Evolutionary conservation across 2,329 filamentous ascomycete genomes (phyloP), one percentile per base, ranked within the genome.

Genomic region (Scedosporium apiospermum): DNA sequence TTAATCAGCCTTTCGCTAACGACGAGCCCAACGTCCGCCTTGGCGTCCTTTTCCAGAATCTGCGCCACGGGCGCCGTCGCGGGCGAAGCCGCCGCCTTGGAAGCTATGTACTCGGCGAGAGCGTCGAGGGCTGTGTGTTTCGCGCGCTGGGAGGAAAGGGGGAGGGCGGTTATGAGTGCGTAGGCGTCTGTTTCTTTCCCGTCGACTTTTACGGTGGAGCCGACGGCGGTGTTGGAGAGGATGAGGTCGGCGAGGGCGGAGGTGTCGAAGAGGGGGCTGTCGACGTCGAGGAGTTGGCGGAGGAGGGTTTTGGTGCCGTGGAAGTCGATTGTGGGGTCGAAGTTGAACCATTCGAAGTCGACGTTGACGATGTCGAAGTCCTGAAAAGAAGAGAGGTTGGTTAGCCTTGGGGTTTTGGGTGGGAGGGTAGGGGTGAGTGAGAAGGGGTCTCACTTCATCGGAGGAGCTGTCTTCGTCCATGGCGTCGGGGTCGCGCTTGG

Each of bases 311-410:
- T 97, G 69, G 96, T 84, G 64, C 95, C 95, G 76, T 98, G 93
- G 75, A 98, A 98, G 75, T 99, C 95, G 69, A 96, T 83, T 6
- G 89, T 86, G 1, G 90, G 82, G 69, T 95, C 88, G 65, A 93
- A 96, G 76, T 97, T 96, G 79, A 98, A 99, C 90, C 92, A 98
- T 78, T 99, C 95, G 71, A 99, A 99, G 67, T 98, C 93, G 63
- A 98, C 92, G 72, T 98, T 88, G 67, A 99, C 86, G 74, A 93
- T 89, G 72, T 96, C 90, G 71, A 92, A 89, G 70, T 96, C 91
- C 90, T 96, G 62, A 5, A 4, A 30, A 7, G 6, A 3, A 12
- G 34, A 38, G n/a, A 30, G 42, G 27, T 5, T 44, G 63, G 26
- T 71, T 62, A 67, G 64, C n/a, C 46, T n/a, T 14, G 10, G 23